These are phyloP conservation scores for Trichoderma polysporum DNA, from an alignment of 2,329 filamentous ascomycete genomes.

Conservation along the genomic window DNA sequence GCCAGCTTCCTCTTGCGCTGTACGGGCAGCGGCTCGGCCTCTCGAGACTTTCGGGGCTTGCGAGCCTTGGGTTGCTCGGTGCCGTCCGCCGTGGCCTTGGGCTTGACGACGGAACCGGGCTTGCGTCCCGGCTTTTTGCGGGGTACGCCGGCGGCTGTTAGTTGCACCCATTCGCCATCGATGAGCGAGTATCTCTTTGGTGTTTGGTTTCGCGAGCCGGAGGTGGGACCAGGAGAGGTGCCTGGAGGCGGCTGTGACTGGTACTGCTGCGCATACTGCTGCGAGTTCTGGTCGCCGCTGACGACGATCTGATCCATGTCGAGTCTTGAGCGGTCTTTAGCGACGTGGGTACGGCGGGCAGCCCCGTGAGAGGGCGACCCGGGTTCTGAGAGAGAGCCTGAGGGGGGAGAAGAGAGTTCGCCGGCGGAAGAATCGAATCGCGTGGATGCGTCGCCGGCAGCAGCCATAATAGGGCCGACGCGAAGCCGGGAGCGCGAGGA, in stretches of 20 bases:
- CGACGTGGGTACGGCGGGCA: slow-evolving; percentile 29
- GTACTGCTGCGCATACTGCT: slow-evolving; percentile 28
- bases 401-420: slow-evolving; percentile 53
- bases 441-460: slow-evolving; percentile 36
- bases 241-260: slow-evolving; percentile 31
- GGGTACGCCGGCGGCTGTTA: slow-evolving; percentile 58
- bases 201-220: slow-evolving; percentile 23
- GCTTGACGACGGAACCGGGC: slow-evolving; percentile 55
- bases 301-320: slow-evolving; percentile 54
- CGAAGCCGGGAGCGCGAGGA: not conserved
- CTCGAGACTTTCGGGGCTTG: slow-evolving; percentile 56
- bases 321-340: slow-evolving; percentile 21
- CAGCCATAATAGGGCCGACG: slow-evolving; percentile 28
- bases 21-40: slow-evolving; percentile 56
- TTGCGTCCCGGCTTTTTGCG: slow-evolving; percentile 66
- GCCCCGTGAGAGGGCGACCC: slow-evolving; percentile 44
- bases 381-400: slow-evolving; percentile 50
- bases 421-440: slow-evolving; percentile 49
- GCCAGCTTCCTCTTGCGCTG: slow-evolving; percentile 56
- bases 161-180: slow-evolving; percentile 45
- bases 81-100: slow-evolving; percentile 39
- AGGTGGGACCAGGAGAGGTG: slow-evolving; percentile 18
- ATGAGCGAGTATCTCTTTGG: slow-evolving; percentile 37
- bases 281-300: slow-evolving; percentile 35
- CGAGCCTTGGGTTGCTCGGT: slow-evolving; percentile 49